These are phyloP conservation scores for Ceratorhiza oryzae-sativae DNA, from an alignment of 1,284 basidiomycete species.

Conservation along the genomic window DNA sequence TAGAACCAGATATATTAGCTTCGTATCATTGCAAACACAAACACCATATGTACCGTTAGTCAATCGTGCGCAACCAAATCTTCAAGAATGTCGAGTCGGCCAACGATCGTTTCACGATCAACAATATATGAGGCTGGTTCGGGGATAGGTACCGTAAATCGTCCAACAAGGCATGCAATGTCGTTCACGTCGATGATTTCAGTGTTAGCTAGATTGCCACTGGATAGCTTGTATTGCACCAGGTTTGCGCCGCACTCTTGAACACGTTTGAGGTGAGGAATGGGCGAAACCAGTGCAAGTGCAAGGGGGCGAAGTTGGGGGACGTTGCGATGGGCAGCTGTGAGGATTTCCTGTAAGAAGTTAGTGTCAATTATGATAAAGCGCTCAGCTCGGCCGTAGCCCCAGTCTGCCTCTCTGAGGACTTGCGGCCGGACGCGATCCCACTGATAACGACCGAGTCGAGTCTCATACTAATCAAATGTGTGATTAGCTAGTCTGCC, in stretches of 20 bases:
- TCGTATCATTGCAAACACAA: no score
- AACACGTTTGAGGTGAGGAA: slow-evolving; percentile 21
- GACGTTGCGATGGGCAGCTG: slow-evolving; percentile 43
- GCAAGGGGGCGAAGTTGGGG: slow-evolving; percentile 39
- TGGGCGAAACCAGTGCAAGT: slow-evolving; percentile 44
- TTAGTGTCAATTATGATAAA: slow-evolving; percentile 9
- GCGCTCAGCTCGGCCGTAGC: slow-evolving; percentile 6
- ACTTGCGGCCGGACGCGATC: no score
- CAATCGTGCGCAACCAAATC: neutral
- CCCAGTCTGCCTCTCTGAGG: neutral
- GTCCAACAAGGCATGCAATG: slow-evolving; percentile 43
- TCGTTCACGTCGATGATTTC: slow-evolving; percentile 45
- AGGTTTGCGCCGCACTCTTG: neutral
- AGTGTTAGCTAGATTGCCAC: slow-evolving; percentile 5
- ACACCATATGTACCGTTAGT: no score
- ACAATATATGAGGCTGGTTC: slow-evolving; percentile 45
- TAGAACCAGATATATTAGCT: no score
- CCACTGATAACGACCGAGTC: no score
- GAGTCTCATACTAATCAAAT: neutral
- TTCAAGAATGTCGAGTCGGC: slow-evolving; percentile 17
- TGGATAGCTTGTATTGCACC: neutral
- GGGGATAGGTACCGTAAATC: slow-evolving; percentile 39
- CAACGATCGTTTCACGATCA: slow-evolving; percentile 45
- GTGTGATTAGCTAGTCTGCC: neutral
- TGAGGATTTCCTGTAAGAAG: slow-evolving; percentile 35